Conservation (phyloP, 2,329 filamentous ascomycete genomes). For the Septoria linicola region DNA sequence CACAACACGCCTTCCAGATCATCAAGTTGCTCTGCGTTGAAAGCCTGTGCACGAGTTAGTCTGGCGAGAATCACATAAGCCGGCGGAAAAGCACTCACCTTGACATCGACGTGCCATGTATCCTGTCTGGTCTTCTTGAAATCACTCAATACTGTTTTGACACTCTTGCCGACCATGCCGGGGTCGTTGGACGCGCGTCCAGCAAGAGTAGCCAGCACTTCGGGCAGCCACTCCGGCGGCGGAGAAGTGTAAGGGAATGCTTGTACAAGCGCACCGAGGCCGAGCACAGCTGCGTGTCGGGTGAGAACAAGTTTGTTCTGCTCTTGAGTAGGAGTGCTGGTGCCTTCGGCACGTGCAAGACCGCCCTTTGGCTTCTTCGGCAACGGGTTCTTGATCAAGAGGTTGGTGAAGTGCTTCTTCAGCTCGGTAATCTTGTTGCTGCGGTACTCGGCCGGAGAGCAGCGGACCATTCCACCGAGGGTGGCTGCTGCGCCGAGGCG, state of each 20-base stretch:
- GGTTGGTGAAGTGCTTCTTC: slow-evolving; percentile 73
- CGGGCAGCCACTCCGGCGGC: slow-evolving; percentile 90
- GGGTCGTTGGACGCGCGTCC: slow-evolving; percentile 82
- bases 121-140: slow-evolving; percentile 99
- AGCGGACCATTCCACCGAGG: slow-evolving; percentile 95
- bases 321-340: slow-evolving; percentile 66
- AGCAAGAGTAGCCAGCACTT: slow-evolving; percentile 81
- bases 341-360: slow-evolving; percentile 40
- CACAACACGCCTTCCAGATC: slow-evolving; percentile 94
- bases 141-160: slow-evolving; percentile 88
- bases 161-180: slow-evolving; percentile 91
- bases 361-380: slow-evolving; percentile 62
- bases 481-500: slow-evolving; percentile 90
- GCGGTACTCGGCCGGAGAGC: slow-evolving; percentile 78
- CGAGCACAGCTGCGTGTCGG: slow-evolving; percentile 86
- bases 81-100: slow-evolving; percentile 60
- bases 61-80: not conserved
- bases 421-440: slow-evolving; percentile 73
- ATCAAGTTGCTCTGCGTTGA: slow-evolving; percentile 88
- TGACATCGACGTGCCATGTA: slow-evolving; percentile 96
- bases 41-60: slow-evolving; percentile 55
- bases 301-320: slow-evolving; percentile 74
- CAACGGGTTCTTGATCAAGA: slow-evolving; percentile 80
- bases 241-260: slow-evolving; percentile 96
- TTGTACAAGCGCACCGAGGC: slow-evolving; percentile 84